Base-by-base conservation (phyloP, 257 asterid genomes). In the Solanum rostratum region DNA sequence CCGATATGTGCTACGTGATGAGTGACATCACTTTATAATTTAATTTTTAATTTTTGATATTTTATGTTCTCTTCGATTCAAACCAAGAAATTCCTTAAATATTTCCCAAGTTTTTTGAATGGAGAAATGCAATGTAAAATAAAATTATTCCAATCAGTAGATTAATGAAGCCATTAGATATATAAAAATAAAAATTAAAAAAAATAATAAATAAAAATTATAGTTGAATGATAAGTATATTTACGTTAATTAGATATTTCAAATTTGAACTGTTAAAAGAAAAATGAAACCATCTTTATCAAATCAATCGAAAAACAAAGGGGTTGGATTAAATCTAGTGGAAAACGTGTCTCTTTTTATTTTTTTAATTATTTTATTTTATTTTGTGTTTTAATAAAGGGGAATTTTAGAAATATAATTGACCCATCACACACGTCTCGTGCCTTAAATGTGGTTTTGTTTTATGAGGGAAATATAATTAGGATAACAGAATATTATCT, bases 321-420 rank as follows among this genome's bases (percentile, higher is more conserved):
- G 87, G 86, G 89, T 89, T 89, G 84, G 90, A 78, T 82, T 83
- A 84, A 86, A 60, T 62, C 70, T 57, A 24, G 84, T 39, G 10
- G 45, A 63, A 65, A 80, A 83, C 80, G 85, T 83, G 80, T 30
- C 16, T 10, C 6, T 16, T 5, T 6, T 30, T n/a, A n/a, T 2
- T 30, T 30, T 30, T 1, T 9, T 0, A 19, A 9, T 57, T 55
- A 39, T 3, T 62, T 24, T 11, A 4, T 11, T 14, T 60, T 60
- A 24, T 41, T 41, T 20, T 41, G 33, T 41, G 52, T 39, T 18
- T 69, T 19, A 24, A 68, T 46, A 46, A 73, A 7, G 81, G 46
- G 15, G 81, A 22, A 59, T 46, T 74, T 73, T 33, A 59, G 59
- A 74, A 74, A 14, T 74, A 45, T 19, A n/a, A 15, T 74, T 46